Conservation (phyloP, 148 eudicot species). For the Silene conica region DNA sequence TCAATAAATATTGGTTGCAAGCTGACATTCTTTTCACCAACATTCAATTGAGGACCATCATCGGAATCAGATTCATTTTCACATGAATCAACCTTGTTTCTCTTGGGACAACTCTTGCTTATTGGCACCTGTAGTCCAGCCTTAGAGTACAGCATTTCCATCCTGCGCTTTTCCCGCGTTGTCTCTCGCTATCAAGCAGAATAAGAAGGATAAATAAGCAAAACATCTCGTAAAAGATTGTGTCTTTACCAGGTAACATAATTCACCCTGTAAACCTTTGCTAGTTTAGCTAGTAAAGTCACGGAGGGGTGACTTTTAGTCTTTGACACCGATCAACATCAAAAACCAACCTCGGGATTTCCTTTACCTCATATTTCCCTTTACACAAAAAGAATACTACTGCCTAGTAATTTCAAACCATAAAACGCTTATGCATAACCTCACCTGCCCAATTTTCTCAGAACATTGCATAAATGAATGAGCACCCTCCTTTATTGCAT, state of each 20-base stretch:
- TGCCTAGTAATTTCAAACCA: background rate
- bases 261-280: background rate
- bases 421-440: conserved; percentile 8
- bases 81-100: conserved; percentile 28
- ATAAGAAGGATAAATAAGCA: background rate
- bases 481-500: conserved; percentile 53
- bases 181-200: conserved; percentile 55
- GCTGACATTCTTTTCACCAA: conserved; percentile 9
- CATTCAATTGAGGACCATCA: conserved; percentile 9
- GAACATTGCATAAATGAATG: conserved; percentile 67
- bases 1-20: conserved; percentile 21
- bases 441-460: conserved; percentile 79
- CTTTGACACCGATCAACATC: no score
- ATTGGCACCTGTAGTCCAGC: conserved; percentile 54
- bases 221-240: conserved; percentile 7
- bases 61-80: conserved; percentile 27
- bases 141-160: conserved; percentile 62
- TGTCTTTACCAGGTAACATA: background rate
- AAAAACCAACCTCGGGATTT: no score
- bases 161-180: conserved; percentile 59
- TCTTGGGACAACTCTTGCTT: conserved; percentile 38
- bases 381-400: no score
- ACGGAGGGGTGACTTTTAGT: no score
- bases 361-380: no score
- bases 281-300: background rate